phyloP scores from a whole-genome alignment of 208 protist genomes.

The Phytomonas francai region DNA sequence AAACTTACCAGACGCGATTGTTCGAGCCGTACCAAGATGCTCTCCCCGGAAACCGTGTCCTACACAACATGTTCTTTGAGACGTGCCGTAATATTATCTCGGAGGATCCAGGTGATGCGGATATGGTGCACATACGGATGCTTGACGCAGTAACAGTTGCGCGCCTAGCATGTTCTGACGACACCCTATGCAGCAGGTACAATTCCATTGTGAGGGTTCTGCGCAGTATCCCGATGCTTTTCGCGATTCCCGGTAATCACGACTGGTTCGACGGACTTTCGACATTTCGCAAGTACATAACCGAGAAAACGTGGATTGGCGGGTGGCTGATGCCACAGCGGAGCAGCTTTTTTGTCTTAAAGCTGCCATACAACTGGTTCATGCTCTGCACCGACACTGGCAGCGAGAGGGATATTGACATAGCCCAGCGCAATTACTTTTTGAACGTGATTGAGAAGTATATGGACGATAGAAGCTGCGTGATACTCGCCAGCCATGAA shows the following conservation, averaged over 20 bases:
- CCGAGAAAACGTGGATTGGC: conserved; percentile 61
- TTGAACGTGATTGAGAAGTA: conserved; percentile 55
- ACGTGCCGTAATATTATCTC: conserved; percentile 36
- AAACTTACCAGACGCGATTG: conserved; percentile 69
- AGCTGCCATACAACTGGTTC: conserved; percentile 81
- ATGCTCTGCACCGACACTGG: conserved; percentile 77
- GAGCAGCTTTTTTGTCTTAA: conserved; percentile 72
- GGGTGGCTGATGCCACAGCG: conserved; percentile 85
- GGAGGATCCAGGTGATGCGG: conserved; percentile 27
- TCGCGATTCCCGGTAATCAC: conserved; percentile 84
- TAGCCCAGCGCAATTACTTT: conserved; percentile 81
- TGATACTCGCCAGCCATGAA: conserved; percentile 61
- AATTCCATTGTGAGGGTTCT: conserved; percentile 41
- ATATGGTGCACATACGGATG: conserved; percentile 50
- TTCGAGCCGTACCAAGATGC: conserved; percentile 67
- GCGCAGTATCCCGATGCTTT: conserved; percentile 58
- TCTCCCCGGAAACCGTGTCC: conserved; percentile 26
- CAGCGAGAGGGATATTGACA: conserved; percentile 68
- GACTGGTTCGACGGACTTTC: conserved; percentile 86
- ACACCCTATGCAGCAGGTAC: conserved; percentile 16
- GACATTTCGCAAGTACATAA: conserved; percentile 72
- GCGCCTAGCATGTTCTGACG: conserved; percentile 19
- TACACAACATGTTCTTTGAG: conserved; percentile 41
- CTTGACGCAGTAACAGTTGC: conserved; percentile 39
- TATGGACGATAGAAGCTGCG: conserved; percentile 64